Base-by-base conservation (phyloP, 768 basidiomycete species). In the Trametes meyenii region DNA sequence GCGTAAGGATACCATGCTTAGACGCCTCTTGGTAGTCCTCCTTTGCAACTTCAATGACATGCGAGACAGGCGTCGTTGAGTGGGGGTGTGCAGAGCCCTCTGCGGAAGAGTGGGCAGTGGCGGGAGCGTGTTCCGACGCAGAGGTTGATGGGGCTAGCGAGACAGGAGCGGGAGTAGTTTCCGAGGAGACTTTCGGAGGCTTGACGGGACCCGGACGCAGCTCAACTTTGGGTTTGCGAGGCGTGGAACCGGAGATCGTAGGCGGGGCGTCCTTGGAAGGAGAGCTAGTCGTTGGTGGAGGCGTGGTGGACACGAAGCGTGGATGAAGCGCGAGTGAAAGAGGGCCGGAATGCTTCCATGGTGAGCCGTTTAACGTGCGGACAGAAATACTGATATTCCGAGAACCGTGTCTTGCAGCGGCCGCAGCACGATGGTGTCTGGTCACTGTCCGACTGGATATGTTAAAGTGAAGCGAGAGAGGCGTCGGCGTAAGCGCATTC, bases 11-110 rank as follows among this genome's bases (percentile, higher is more conserved):
- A 14, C 91, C 92, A 58, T 87, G 87, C 13, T 81, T 76, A 53
- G 81, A 78, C 36, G 92, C 92, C 50, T 87, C 81, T 23, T 78
- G 76, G 26, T 89, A 79, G 69, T 91, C 90, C 44, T 83, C 79
- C 60, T 83, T 81, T 6, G 84, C 81, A 4, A 79, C 78, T 54
- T 87, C 81, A 24, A 85, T 79, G 7, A 83, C 57, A 8, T 13
- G 13, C 3, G n/a, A 2, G 8, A n/a, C 36, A 16, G 50, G 57
- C 6, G 39, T 19, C 17, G 19, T 35, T n/a, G 57, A 69, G 61
- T 21, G 61, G 60, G 29, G 19, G 39, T 19, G 7, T n/a, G 43
- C 26, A n/a, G 54, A 19, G 0, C 33, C 12, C 62, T 70, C 65
- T 19, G 56, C 19, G 26, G 60, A 12, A 21, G 58, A 45, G 5